phyloP scores from a whole-genome alignment of 2,329 filamentous ascomycete species.

The Monosporascus sp. region DNA sequence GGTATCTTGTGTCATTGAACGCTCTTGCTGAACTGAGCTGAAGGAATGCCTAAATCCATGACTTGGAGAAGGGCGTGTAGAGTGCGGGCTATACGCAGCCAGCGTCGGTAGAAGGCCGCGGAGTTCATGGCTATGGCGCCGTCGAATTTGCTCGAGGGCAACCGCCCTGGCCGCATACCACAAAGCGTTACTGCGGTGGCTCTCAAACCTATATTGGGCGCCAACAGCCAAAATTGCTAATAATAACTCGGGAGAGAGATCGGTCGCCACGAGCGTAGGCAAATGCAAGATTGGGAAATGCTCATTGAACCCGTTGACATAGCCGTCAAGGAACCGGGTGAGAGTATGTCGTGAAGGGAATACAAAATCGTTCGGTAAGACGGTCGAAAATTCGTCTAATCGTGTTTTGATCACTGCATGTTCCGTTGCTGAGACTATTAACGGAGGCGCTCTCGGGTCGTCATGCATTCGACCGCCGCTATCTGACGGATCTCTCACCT shows the following conservation, averaged over 20 bases:
- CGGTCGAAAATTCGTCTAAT: slow-evolving; percentile 55
- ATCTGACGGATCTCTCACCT: slow-evolving; percentile 40
- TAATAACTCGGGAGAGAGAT: slow-evolving; percentile 63
- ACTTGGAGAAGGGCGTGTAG: slow-evolving; percentile 53
- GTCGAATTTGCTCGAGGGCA: slow-evolving; percentile 52
- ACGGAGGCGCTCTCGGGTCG: slow-evolving; percentile 33
- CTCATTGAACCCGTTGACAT: slow-evolving; percentile 60
- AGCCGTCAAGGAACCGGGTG: slow-evolving; percentile 64
- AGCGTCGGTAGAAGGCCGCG: slow-evolving; percentile 51
- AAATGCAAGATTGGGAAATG: slow-evolving; percentile 59
- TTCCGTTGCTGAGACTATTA: slow-evolving; percentile 48
- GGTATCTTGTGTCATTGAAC: slow-evolving; percentile 52
- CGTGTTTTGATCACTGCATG: slow-evolving; percentile 51
- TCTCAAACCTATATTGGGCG: slow-evolving; percentile 60
- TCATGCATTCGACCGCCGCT: slow-evolving; percentile 33
- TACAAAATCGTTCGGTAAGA: slow-evolving; percentile 57
- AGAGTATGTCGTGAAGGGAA: slow-evolving; percentile 65
- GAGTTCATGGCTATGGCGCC: slow-evolving; percentile 51
- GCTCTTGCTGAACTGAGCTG: slow-evolving; percentile 51
- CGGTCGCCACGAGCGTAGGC: slow-evolving; percentile 57
- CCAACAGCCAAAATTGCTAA: slow-evolving; percentile 63
- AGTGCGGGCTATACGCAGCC: slow-evolving; percentile 55
- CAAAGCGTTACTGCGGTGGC: slow-evolving; percentile 50
- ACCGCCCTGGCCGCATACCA: slow-evolving; percentile 58
- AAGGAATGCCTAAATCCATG: slow-evolving; percentile 53